Evolutionary conservation across 1,284 basidiomycete species (phyloP), one percentile per base, ranked within the genome.

Genomic region (Coriolopsis trogii): DNA sequence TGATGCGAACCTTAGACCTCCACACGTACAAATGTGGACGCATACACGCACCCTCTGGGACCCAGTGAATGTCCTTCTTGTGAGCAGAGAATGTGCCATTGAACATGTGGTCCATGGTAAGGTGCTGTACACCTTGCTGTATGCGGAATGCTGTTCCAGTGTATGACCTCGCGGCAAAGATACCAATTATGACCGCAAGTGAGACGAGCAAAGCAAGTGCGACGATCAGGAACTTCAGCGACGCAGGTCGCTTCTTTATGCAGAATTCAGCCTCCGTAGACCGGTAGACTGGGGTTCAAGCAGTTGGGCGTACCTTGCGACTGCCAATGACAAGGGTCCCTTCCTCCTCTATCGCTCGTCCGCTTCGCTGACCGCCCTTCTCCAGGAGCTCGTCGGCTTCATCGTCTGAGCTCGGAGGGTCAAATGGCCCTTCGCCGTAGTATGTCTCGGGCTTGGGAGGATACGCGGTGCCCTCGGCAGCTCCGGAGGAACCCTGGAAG

Each of bases 81-180:
- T 77, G 62, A 3, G 77, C 69, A 9, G 45, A 56, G 64, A 96
- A 97, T 0, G 93, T 96, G 4, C 92, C 92, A 64, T 95, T 95
- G 72, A 93, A 93, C 41, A 95, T 71, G 67, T 94, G 87, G 63
- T 96, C 91, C 79, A 97, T 83, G 1, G 87, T 88, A 41, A 96
- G 77, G 61, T 84, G 89, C 59, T 75, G 77, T 26, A 71, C 77
- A 1, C 90, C 86, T 4, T 76, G n/a, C n/a, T n/a, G 76, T 9
- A 76, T 69, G 51, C 66, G 76, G 63, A 77, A 80, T 4, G 75
- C 68, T 8, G 74, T 75, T 4, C 84, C 84, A 4, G 74, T 74
- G 64, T 91, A 92, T 3, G 80, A 77, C 43, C 77, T 73, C 0
- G 87, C 88, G n/a, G 89, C 86, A 60, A 90, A 77, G 21, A 89